A percentile compares a stretch with the other conserved stretches of the same genome.
These are phyloP conservation scores for Ramaria rubella DNA, from an alignment of 768 basidiomycete species.

Conservation along the genomic window DNA sequence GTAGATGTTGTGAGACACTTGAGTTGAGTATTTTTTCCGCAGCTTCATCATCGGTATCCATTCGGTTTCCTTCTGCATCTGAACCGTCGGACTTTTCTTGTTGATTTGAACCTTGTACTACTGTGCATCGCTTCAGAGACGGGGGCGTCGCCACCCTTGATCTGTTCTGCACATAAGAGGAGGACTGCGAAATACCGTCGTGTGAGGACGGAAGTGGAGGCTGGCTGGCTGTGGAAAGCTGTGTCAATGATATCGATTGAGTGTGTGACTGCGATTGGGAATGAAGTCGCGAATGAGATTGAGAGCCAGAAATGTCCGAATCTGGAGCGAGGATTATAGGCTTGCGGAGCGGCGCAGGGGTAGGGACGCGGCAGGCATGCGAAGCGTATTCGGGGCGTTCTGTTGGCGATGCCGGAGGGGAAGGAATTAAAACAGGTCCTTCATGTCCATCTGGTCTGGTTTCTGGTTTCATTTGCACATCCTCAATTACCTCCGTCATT, in stretches of 20 bases:
- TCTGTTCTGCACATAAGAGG: no score
- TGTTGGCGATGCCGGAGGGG: slow-evolving; percentile 5
- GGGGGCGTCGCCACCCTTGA: background rate
- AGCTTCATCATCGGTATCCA: background rate
- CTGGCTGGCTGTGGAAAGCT: background rate
- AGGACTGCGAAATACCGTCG: background rate
- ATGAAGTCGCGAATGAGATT: slow-evolving; percentile 20
- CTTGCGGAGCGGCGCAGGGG: slow-evolving; percentile 24
- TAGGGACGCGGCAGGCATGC: background rate
- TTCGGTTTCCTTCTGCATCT: slow-evolving; percentile 1
- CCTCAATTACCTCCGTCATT: background rate
- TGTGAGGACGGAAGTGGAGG: background rate
- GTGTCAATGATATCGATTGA: slow-evolving; percentile 19
- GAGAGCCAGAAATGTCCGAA: slow-evolving; percentile 45
- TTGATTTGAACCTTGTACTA: background rate
- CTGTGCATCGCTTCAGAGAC: background rate
- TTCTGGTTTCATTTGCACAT: background rate
- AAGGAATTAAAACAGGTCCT: background rate
- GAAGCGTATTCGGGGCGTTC: background rate
- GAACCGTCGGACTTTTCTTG: background rate
- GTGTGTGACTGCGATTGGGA: slow-evolving; percentile 24
- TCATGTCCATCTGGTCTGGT: background rate
- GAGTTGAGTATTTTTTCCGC: background rate
- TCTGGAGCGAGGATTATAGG: slow-evolving; percentile 47
- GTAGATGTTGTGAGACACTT: background rate